Base-by-base conservation (phyloP, 306 rosid species). In the Begonia loranthoides region DNA sequence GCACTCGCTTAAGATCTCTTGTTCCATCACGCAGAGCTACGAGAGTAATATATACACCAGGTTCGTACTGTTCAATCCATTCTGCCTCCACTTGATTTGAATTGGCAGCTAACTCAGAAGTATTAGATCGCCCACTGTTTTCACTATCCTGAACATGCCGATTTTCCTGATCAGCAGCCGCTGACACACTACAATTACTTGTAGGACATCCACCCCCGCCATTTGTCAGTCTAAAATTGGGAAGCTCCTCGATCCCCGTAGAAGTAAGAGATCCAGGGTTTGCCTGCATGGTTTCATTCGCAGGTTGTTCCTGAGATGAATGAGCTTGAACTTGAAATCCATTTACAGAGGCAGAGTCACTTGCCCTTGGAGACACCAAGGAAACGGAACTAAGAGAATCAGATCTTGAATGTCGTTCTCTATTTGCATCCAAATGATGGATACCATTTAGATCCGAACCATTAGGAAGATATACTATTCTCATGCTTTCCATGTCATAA, bases 21-120 rank as follows among this genome's bases (percentile, higher is more conserved):
- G 63, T 78, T 28, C 95, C 95, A 59, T 93, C 87, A 9, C 94
- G 87, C 36, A 82, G 72, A 67, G 92, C 72, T 52, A 79, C 75
- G 46, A 90, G 81, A 34, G 97, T 76, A 56, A 90, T 82, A 66
- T 85, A 90, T 50, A 90, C 94, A 49, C 97, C 97, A 9, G 97
- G 75, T 65, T 90, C 97, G 66, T 79, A 88, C 72, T 90, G 94
- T 67, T 90, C 92, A 17, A 85, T 83, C 95, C 95, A 76, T 72
- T 90, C 97, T n/a, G 75, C 76, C 66, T 76, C 89, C 33, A 61
- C 62, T 67, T 79, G 81, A 68, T 67, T 78, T 59, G 57, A 63
- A 58, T 55, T 69, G 53, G 63, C 61, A 55, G 79, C 56, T 47
- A 51, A n/a, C n/a, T 62, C 58, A 49, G 88, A 57, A 63, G 48